A percentile compares a stretch with the other conserved stretches of the same genome.
Evolutionary conservation across 2,329 filamentous ascomycete genomes (phyloP).

Genomic region (Bipolaris sorokiniana): DNA sequence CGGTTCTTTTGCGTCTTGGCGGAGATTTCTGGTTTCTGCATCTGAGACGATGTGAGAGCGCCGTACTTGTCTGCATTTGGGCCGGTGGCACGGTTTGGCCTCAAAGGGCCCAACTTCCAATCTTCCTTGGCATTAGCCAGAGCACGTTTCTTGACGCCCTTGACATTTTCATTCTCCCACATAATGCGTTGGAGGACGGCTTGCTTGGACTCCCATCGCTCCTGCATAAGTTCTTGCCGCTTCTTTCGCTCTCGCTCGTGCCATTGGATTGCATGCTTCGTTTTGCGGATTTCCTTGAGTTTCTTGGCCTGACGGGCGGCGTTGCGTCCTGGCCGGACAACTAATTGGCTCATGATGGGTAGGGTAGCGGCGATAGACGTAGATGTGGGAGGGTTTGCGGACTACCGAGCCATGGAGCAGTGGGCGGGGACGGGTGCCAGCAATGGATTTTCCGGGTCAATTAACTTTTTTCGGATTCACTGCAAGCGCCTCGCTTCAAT

Average conservation of each 20-base stretch:
- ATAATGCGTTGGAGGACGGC: slow-evolving; percentile 24
- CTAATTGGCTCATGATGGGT: slow-evolving; percentile 47
- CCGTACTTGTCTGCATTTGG: slow-evolving; percentile 64
- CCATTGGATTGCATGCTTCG: slow-evolving; percentile 47
- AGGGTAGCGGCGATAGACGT: slow-evolving; percentile 58
- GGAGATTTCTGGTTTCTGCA: slow-evolving; percentile 49
- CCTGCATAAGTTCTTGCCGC: slow-evolving; percentile 29
- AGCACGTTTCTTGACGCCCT: slow-evolving; percentile 52
- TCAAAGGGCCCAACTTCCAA: slow-evolving; percentile 77
- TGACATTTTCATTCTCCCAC: slow-evolving; percentile 35
- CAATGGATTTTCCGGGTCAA: neutral
- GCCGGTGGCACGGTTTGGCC: slow-evolving; percentile 76
- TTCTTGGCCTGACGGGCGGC: slow-evolving; percentile 39
- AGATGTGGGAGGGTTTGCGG: slow-evolving; percentile 21
- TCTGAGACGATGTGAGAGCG: slow-evolving; percentile 51
- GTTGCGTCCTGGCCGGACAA: slow-evolving; percentile 31
- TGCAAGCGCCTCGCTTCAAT: neutral
- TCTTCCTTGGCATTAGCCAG: slow-evolving; percentile 71
- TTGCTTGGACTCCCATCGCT: slow-evolving; percentile 41
- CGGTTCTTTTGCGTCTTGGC: slow-evolving; percentile 37
- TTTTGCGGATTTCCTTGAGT: slow-evolving; percentile 50
- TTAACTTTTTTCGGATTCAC: neutral
- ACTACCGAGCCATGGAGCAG: slow-evolving; percentile 38
- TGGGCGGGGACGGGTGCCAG: slow-evolving; percentile 3
- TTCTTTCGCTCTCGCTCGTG: slow-evolving; percentile 36